phyloP scores from a whole-genome alignment of 2,329 filamentous ascomycete genomes.

The Colletotrichum eleusines region DNA sequence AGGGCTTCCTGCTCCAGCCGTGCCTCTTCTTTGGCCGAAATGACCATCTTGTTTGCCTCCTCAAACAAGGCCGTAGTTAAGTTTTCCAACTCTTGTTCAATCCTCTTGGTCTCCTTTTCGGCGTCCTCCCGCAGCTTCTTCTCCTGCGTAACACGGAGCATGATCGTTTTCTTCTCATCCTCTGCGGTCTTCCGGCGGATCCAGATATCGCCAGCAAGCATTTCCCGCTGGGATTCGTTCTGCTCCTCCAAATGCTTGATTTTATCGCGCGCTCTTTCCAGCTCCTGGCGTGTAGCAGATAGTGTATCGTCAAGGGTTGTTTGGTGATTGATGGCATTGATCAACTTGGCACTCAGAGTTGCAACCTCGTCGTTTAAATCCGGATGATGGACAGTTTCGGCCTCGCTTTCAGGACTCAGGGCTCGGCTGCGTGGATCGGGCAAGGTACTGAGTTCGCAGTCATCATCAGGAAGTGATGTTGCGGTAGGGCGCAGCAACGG shows the following conservation, averaged over 20 bases:
- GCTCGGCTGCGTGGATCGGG: slow-evolving; percentile 72
- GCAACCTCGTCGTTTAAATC: slow-evolving; percentile 82
- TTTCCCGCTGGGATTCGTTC: slow-evolving; percentile 76
- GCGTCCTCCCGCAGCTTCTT: slow-evolving; percentile 71
- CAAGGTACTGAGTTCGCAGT: slow-evolving; percentile 76
- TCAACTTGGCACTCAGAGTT: slow-evolving; percentile 91
- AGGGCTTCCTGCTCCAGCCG: slow-evolving; percentile 84
- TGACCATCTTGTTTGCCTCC: slow-evolving; percentile 98
- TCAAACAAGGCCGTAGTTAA: slow-evolving; percentile 95
- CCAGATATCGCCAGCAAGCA: slow-evolving; percentile 80
- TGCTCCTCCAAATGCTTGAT: slow-evolving; percentile 75
- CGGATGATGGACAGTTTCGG: slow-evolving; percentile 58
- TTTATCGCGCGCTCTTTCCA: slow-evolving; percentile 77
- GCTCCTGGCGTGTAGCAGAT: slow-evolving; percentile 83
- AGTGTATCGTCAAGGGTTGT: slow-evolving; percentile 91
- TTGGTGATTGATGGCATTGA: slow-evolving; percentile 97
- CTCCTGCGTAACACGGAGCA: slow-evolving; percentile 73
- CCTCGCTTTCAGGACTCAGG: slow-evolving; percentile 59
- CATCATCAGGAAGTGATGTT: slow-evolving; percentile 60
- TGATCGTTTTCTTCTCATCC: slow-evolving; percentile 72
- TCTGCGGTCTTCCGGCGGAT: slow-evolving; percentile 82
- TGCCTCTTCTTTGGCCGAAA: slow-evolving; percentile 89
- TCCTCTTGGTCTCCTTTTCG: slow-evolving; percentile 86
- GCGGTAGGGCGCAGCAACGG: slow-evolving; percentile 52
- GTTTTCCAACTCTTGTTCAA: slow-evolving; percentile 92